A percentile compares a stretch with the other conserved stretches of the same genome.
These are phyloP conservation scores for Teratosphaeria zuluensis DNA, from an alignment of 2,329 filamentous ascomycete genomes.

Conservation along the genomic window DNA sequence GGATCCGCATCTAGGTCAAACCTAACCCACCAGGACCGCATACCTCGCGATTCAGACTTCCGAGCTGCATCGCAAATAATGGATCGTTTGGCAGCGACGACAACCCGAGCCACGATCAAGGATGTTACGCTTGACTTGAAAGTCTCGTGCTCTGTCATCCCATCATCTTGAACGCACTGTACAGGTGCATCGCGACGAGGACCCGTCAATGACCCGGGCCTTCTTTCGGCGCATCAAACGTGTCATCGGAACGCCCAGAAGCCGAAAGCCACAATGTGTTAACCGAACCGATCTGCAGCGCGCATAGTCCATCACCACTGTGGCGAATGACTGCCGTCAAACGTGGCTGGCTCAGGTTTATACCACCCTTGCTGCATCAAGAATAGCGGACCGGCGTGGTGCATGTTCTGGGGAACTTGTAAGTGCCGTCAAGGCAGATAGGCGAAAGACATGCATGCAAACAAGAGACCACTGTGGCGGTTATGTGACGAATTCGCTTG, in stretches of 20 bases:
- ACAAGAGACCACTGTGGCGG: background rate
- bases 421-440: background rate
- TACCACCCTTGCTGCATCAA: background rate
- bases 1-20: too few relatives aligned
- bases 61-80: too few relatives aligned
- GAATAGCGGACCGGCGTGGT: background rate
- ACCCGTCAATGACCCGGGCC: background rate
- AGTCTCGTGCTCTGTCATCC: background rate
- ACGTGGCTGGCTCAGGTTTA: background rate
- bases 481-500: background rate
- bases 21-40: too few relatives aligned
- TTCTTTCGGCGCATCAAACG: background rate
- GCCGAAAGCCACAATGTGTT: background rate
- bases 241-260: background rate
- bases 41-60: too few relatives aligned
- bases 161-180: background rate
- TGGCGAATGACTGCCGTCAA: background rate
- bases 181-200: background rate
- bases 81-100: background rate
- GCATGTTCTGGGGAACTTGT: background rate
- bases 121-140: too few relatives aligned
- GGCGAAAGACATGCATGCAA: background rate
- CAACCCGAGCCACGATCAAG: too few relatives aligned
- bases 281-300: background rate
- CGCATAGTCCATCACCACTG: background rate